Evolutionary conservation across 257 asterid genomes (phyloP), one percentile per base, ranked within the genome.

Genomic region (Forsythia viridissima): DNA sequence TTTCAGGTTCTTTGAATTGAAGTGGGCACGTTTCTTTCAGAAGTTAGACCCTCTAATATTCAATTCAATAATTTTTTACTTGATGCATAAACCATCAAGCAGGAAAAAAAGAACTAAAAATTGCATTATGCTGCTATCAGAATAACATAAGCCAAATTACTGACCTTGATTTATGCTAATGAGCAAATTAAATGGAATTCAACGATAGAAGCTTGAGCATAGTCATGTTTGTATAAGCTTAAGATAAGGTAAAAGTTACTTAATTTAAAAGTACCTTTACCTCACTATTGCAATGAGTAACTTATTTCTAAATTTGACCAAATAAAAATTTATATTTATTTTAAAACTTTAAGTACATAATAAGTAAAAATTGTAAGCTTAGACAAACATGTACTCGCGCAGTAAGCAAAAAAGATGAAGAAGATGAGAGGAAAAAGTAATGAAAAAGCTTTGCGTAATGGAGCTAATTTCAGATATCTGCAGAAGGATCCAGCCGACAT

Each of bases 1-100:
- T 13, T 57, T 63, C 78, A 21, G 72, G 61, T 67, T 80, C 71
- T 16, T 52, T 52, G 63, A 52, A 13, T 55, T 55, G 3, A 55
- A 55, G 30, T 6, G 10, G 18, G 2, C 24, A 2, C 12, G 18
- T 57, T 57, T 57, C 34, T 11, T 57, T 57, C 66, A 57, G 66
- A 57, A 5, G 34, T 30, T 30, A 57, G 10, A 57, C 12, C 66
- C 40, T 12, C 18, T 0, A 63, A 63, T 9, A 63, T 24, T 24
- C 70, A 63, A 30, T 36, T 30, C 11, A 4, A 59, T 12, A 43
- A 51, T 13, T 51, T 51, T 11, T 15, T 1, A 51, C n/a, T 51
- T 11, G 4, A 63, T 63, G 39, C 39, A 30, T 21, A 9, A 24
- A 63, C 40, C 70, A 30, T 63, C 40, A 21, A 21, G 7, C 20